Conservation (phyloP, 2,329 filamentous ascomycete species). For the Clonostachys rosea region DNA sequence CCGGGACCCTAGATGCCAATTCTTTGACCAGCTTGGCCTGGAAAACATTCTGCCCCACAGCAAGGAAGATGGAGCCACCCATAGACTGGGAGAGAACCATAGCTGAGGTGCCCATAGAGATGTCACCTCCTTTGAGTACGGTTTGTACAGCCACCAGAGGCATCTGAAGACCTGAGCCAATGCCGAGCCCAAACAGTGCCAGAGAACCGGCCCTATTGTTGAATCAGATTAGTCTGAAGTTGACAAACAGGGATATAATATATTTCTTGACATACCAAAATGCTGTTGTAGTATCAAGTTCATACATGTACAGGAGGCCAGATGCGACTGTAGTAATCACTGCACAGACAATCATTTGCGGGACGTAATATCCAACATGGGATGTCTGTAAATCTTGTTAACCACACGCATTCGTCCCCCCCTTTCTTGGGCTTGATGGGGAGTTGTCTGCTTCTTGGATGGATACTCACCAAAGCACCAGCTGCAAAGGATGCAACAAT, state of each 20-base stretch:
- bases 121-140: slow-evolving; percentile 5
- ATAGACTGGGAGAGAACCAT: slow-evolving; percentile 7
- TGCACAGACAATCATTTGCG: slow-evolving; percentile 6
- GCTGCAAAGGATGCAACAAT: background rate
- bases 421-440: background rate
- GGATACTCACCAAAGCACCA: background rate
- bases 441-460: background rate
- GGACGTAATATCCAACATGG: slow-evolving; percentile 8
- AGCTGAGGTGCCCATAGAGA: slow-evolving; percentile 7
- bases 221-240: background rate
- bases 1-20: slow-evolving; percentile 13
- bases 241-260: background rate
- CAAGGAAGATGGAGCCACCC: slow-evolving; percentile 7
- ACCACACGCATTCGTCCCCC: no score
- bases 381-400: background rate
- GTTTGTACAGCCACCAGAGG: slow-evolving; percentile 8
- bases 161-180: slow-evolving; percentile 6
- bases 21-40: slow-evolving; percentile 4
- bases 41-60: slow-evolving; percentile 8
- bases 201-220: slow-evolving; percentile 3
- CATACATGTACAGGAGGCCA: slow-evolving; percentile 4
- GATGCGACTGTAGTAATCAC: slow-evolving; percentile 1
- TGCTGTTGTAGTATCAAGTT: slow-evolving; percentile 1
- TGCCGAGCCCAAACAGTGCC: slow-evolving; percentile 6
- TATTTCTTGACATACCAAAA: slow-evolving; percentile 1